phyloP scores from a whole-genome alignment of 1,284 basidiomycete genomes.

The Athelia psychrophila region DNA sequence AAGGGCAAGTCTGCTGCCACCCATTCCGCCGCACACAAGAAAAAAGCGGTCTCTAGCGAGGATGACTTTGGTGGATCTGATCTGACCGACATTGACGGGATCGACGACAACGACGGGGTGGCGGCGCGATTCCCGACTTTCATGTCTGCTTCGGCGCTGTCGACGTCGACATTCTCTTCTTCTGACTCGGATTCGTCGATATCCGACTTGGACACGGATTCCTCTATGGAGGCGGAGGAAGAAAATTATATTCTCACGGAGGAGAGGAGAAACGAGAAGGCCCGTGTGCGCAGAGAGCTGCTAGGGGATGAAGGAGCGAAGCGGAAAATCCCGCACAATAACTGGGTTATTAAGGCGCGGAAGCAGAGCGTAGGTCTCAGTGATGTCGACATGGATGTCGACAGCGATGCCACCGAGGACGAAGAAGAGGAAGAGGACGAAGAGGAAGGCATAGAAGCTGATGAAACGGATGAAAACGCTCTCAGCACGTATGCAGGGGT shows the following conservation, averaged over 20 bases:
- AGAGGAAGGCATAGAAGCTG: slow-evolving; percentile 37
- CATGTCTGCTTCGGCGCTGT: slow-evolving; percentile 57
- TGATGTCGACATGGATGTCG: slow-evolving; percentile 55
- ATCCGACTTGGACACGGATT: slow-evolving; percentile 51
- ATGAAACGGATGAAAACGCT: slow-evolving; percentile 40
- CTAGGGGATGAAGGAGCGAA: slow-evolving; percentile 45
- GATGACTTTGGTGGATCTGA: slow-evolving; percentile 32
- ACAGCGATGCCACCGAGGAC: slow-evolving; percentile 51
- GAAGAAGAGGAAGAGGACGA: slow-evolving; percentile 53
- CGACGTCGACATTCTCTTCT: slow-evolving; percentile 35
- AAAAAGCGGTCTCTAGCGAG: slow-evolving; percentile 25
- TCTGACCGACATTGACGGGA: slow-evolving; percentile 23
- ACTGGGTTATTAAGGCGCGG: slow-evolving; percentile 67
- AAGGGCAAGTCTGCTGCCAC: slow-evolving; percentile 18
- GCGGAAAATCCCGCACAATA: slow-evolving; percentile 45
- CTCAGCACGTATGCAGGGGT: slow-evolving; percentile 52
- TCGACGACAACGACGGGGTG: slow-evolving; percentile 33
- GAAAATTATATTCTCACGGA: slow-evolving; percentile 56
- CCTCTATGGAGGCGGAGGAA: slow-evolving; percentile 59
- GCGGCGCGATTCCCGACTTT: slow-evolving; percentile 62
- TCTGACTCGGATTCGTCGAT: slow-evolving; percentile 32
- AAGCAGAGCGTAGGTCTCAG: slow-evolving; percentile 63
- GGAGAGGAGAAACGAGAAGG: slow-evolving; percentile 40
- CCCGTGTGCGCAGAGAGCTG: slow-evolving; percentile 52
- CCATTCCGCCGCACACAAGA: slow-evolving; percentile 24